Evolutionary conservation across 306 rosid species (phyloP), one percentile per base, ranked within the genome.

Genomic region (Cicer arietinum): DNA sequence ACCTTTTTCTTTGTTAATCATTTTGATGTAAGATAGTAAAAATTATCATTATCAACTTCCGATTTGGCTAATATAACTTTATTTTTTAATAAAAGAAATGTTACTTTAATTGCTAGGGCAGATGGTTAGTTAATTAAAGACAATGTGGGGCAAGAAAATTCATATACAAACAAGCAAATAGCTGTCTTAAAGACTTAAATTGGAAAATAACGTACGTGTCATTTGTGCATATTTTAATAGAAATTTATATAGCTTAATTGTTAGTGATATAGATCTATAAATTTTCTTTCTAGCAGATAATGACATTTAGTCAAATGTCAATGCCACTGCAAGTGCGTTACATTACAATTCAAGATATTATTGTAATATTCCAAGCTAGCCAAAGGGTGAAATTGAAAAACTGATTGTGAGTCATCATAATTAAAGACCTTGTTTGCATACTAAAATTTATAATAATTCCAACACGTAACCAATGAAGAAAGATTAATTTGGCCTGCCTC

Each of bases 251-350:
- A 60, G 37, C 22, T 30, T 35, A 13, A 44, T 60, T 12, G 18
- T 60, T 30, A 60, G 67, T 35, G 11, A 60, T 60, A 6, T 60
- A 60, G 67, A 60, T 60, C 67, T 60, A 60, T 30, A 30, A 30
- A 30, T 30, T 30, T 30, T 13, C 30, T 2, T 52, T 52, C 41
- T 71, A 8, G 65, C 79, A 85, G 76, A 81, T 30, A 79, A 75
- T 30, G 82, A 81, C 79, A 57, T 80, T 81, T 67, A 78, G 6
- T 82, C 84, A 35, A 79, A 80, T 65, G 45, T 84, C 12, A 84
- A 84, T 52, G 17, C 66, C 68, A 80, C 84, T 54, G 62, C 74
- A 43, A 71, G 69, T 75, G 83, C 80, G 84, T 25, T 25, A 25
- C 76, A 61, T 22, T 22, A 84, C 87, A 41, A 56, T 77, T 37